Base-by-base conservation (phyloP, 2,329 filamentous ascomycete species). In the Pestalotiopsis sp. region DNA sequence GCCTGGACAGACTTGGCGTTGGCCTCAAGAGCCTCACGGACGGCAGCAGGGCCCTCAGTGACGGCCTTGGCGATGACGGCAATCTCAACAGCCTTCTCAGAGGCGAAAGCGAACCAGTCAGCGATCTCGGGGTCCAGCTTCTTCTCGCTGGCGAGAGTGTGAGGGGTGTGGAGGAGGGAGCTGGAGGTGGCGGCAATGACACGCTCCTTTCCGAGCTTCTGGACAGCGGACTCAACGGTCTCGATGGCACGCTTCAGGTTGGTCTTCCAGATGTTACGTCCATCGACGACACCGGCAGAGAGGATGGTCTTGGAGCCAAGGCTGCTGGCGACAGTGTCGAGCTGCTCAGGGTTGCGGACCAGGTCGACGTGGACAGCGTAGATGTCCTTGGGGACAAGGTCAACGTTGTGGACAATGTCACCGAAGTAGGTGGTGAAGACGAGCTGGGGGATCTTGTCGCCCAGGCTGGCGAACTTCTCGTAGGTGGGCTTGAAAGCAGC, bases 221-320 rank as follows among this genome's bases (percentile, higher is more conserved):
- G 93, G 78, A 98, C 87, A 73, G 95, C 96, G 70, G 90, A 87
- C 90, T 98, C 94, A 71, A 96, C 92, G 73, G 86, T 90, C 87
- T 96, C 95, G 74, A 99, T 97, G 79, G 96, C 94, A 78, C 90
- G 90, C 90, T 97, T 93, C 87, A 98, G 92, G 91, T 98, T 97
- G 85, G 94, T 98, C 93, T 99, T 99, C 96, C 96, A 99, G 89
- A 99, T 98, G 90, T 99, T 99, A 79, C 96, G 94, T 78, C 96
- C 96, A 78, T 99, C 95, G 75, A 99, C 96, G 77, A 99, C 93
- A 93, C 96, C 96, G 73, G 91, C 92, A 74, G 96, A 99, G 74
- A 99, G 91, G 76, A 94, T 84, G 81, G 97, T 97, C 82, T 94
- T 94, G 81, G 93, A 84, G 81, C 94, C 94, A 73, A 99, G 90